Evolutionary conservation across 371 early-diverging fungal species (phyloP).

Genomic region (Mucor saturninus): DNA sequence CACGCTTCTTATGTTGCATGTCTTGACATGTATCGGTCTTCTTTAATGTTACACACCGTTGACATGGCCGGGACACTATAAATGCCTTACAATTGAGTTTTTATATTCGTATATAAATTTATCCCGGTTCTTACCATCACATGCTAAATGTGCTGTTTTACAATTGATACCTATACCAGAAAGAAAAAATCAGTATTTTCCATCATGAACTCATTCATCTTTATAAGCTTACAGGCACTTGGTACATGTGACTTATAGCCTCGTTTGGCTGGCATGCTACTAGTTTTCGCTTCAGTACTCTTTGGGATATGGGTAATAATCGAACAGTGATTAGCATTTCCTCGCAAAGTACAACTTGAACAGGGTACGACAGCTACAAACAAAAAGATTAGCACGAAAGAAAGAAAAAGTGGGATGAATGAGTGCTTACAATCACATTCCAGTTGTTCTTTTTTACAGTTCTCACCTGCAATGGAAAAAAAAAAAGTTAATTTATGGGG

Average conservation of each 20-base stretch:
- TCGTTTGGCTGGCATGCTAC: constrained; percentile 23
- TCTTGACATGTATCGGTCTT: constrained; percentile 79
- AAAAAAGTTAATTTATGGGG: background rate
- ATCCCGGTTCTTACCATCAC: constrained; percentile 43
- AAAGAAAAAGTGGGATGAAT: no score
- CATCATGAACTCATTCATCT: background rate
- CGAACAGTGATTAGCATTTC: background rate
- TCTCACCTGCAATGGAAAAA: constrained; percentile 1
- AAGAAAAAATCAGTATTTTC: background rate
- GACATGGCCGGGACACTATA: constrained; percentile 74
- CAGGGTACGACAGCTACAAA: background rate
- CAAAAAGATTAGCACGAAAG: background rate
- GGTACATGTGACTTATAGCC: constrained; percentile 39
- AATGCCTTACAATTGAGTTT: no score
- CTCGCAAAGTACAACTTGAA: background rate
- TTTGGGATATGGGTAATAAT: background rate
- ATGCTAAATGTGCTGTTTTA: constrained; percentile 55
- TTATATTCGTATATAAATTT: background rate
- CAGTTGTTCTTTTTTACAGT: constrained; percentile 3
- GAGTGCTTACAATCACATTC: background rate
- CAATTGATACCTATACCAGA: constrained; percentile 41
- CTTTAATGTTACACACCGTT: constrained; percentile 74
- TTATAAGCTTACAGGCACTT: constrained; percentile 32
- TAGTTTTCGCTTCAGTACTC: constrained; percentile 1
- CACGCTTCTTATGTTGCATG: constrained; percentile 82